Evolutionary conservation across 2,329 filamentous ascomycete species (phyloP), one percentile per base, ranked within the genome.

Genomic region (Nothophaeocryptopus gaeumannii): DNA sequence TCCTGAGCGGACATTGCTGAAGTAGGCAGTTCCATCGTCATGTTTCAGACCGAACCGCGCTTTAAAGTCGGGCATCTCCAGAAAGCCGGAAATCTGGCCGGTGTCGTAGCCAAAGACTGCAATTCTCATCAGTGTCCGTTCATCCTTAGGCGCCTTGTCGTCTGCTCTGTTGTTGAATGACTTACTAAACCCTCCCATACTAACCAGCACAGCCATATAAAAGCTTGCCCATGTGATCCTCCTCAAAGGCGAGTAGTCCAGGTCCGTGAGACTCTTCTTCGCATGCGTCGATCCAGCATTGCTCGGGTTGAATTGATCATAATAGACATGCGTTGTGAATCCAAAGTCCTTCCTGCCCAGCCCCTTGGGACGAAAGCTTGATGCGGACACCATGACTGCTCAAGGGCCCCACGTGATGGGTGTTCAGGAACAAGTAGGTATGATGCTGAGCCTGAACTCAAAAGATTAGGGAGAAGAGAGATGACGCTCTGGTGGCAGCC

Each of bases 61-160:
- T 35, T 72, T 69, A 54, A 77, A 85, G 63, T 85, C 77, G 3
- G 67, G 46, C 81, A 84, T 84, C 45, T 73, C 67, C 57, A 84
- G 78, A 67, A 83, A 84, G 42, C 82, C 82, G 2, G 74, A 80
- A 33, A 81, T 79, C 58, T 83, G 79, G 67, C 80, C 42, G 35
- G 42, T 46, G 37, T 45, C 53, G 33, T 54, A 56, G 20, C 45
- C 47, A 15, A 49, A 53, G 35, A 52, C 44, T 51, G n/a, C 1
- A 13, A 8, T 5, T 26, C 20, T 2, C n/a, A 43, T 53, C 41
- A 43, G 41, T 49, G 3, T 5, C 14, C 16, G 12, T 8, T 7
- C 37, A 31, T 39, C 11, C 7, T 35, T 11, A 15, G n/a, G n/a
- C n/a, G n/a, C n/a, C n/a, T n/a, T n/a, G n/a, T n/a, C n/a, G n/a